These are phyloP conservation scores for Stropharia rugosoannulata DNA, from an alignment of 768 basidiomycete genomes.

Conservation along the genomic window DNA sequence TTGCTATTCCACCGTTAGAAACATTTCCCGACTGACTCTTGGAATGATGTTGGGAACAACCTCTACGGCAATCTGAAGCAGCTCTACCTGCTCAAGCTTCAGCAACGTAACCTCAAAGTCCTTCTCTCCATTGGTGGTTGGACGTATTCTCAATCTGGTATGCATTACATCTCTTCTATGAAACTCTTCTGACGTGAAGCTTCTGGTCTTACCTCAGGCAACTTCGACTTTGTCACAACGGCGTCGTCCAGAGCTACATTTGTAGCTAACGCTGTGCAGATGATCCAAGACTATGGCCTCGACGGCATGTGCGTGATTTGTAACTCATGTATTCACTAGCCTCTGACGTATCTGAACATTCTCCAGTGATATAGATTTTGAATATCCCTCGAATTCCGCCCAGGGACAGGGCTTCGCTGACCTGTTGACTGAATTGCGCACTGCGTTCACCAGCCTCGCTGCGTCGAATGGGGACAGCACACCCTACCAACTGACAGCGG, in stretches of 20 bases:
- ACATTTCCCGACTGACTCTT: slow-evolving; percentile 71
- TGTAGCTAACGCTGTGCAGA: slow-evolving; percentile 56
- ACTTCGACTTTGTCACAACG: slow-evolving; percentile 64
- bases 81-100: slow-evolving; percentile 58
- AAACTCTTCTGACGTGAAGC: not conserved
- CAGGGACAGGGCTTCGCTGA: slow-evolving; percentile 69
- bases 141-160: slow-evolving; percentile 67
- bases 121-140: slow-evolving; percentile 58
- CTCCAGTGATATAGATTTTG: slow-evolving; percentile 71
- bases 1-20: slow-evolving; percentile 38
- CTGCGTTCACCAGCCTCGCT: slow-evolving; percentile 60
- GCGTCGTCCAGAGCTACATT: slow-evolving; percentile 52
- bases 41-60: slow-evolving; percentile 75
- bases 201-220: slow-evolving; percentile 33
- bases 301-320: slow-evolving; percentile 62
- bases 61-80: slow-evolving; percentile 84
- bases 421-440: slow-evolving; percentile 60
- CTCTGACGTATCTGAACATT: slow-evolving; percentile 1
- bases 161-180: not conserved
- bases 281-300: slow-evolving; percentile 76
- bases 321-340: not conserved
- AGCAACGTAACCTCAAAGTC: slow-evolving; percentile 53
- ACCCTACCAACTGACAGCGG: slow-evolving; percentile 61
- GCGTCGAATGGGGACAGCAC: slow-evolving; percentile 56
- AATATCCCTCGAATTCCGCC: slow-evolving; percentile 60